These are phyloP conservation scores for Hypoxylon fuscum DNA, from an alignment of 495 filamentous ascomycete genomes.

Conservation along the genomic window DNA sequence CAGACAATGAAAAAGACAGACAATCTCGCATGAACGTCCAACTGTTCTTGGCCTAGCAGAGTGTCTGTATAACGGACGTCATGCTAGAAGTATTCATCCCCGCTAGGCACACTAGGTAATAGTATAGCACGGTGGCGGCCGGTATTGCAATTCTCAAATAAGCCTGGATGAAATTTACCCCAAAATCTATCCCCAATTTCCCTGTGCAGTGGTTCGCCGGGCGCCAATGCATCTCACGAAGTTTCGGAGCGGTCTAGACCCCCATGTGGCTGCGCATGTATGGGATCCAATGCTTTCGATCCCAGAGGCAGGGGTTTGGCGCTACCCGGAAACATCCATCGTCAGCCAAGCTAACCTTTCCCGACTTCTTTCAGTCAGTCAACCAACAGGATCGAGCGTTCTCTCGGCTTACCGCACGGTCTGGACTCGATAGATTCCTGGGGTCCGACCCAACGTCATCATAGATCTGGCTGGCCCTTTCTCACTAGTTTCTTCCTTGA, in stretches of 20 bases:
- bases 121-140: constrained; percentile 1
- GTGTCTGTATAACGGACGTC: constrained; percentile 11
- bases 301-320: constrained; percentile 17
- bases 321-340: constrained; percentile 22
- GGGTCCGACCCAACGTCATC: constrained; percentile 27
- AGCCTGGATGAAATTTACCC: constrained; percentile 20
- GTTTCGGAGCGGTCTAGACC: constrained; percentile 40
- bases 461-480: constrained; percentile 16
- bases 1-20: constrained; percentile 14
- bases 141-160: constrained; percentile 1
- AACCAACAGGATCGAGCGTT: background rate
- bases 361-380: background rate
- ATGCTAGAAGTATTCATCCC: constrained; percentile 16
- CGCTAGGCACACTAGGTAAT: no score
- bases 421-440: constrained; percentile 21
- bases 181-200: constrained; percentile 30
- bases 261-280: constrained; percentile 26
- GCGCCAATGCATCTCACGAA: constrained; percentile 38
- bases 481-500: constrained; percentile 6
- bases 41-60: constrained; percentile 20
- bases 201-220: constrained; percentile 22
- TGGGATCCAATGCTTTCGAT: constrained; percentile 12
- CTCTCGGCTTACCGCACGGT: constrained; percentile 26
- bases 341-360: constrained; percentile 33
- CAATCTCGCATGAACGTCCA: constrained; percentile 13